Conservation (phyloP, 1,284 basidiomycete species). For the Jaminaea rosea region DNA sequence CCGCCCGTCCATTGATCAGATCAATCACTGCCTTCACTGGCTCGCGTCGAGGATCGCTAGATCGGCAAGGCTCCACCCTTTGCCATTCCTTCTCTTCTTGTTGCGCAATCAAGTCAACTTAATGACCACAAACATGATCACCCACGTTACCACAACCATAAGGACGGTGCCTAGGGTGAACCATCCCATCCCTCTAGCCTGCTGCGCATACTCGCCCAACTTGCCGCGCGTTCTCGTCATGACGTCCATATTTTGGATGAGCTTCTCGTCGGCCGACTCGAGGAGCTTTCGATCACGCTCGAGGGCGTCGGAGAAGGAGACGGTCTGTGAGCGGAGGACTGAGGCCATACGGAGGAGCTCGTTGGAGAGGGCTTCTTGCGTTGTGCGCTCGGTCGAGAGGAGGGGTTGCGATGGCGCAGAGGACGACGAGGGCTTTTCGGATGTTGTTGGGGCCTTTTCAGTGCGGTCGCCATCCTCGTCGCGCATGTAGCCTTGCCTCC, state of each 20-base stretch:
- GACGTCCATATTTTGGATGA: conserved; percentile 35
- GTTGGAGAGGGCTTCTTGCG: conserved; percentile 39
- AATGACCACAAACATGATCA: conserved; percentile 43
- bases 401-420: not conserved
- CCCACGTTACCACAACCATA: conserved; percentile 39
- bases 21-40: too few species aligned
- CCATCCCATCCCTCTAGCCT: conserved; percentile 43
- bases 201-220: conserved; percentile 38
- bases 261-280: conserved; percentile 28
- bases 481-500: not conserved
- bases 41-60: too few species aligned
- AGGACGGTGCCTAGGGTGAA: conserved; percentile 35
- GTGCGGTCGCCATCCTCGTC: not conserved
- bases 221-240: conserved; percentile 44
- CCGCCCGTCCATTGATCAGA: too few species aligned
- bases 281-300: conserved; percentile 41
- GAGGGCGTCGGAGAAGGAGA: conserved; percentile 37
- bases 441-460: not conserved
- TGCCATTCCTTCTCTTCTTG: too few species aligned
- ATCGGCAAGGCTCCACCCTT: too few species aligned
- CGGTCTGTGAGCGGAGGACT: conserved; percentile 34
- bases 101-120: conserved; percentile 24
- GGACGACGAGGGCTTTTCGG: not conserved
- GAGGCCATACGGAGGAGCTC: conserved; percentile 45
- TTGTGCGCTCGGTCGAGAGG: conserved; percentile 15